Base-by-base conservation (phyloP, 2,329 filamentous ascomycete genomes). In the Diaporthe caulivora region DNA sequence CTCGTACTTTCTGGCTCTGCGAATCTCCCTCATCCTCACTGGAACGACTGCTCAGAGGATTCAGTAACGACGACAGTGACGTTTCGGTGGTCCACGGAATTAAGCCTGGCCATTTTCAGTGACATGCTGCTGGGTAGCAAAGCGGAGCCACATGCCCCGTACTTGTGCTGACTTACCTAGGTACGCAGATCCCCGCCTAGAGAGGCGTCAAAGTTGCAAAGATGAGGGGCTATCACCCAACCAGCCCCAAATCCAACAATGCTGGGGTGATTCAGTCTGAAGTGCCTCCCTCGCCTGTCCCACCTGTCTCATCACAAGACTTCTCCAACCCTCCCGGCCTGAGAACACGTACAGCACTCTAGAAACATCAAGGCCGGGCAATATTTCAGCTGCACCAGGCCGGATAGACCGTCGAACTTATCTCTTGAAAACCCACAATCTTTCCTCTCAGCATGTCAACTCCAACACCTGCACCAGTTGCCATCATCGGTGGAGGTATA, bases 401-500 rank as follows among this genome's bases (percentile, higher is more conserved):
- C 44, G n/a, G 7, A 18, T 15, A 62, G 21, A 42, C 47, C 26
- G 29, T 53, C 18, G 31, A 17, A 26, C n/a, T 51, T 10, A 29
- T 37, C 18, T 18, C 44, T 51, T 7, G 10, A 34, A 13, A 21
- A 6, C 2, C 47, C 55, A 62, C 3, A 29, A 24, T 24, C 13
- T 10, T 44, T 40, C 62, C 29, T 34, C 11, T 24, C 71, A 26
- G 2, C 18, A 71, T 71, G 69, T 54, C 69, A 44, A 53, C 40
- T 15, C 21, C 57, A 2, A 53, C 57, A 37, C 51, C 73, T 53
- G 67, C 62, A 54, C 80, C 84, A 17, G 79, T 85, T 69, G 91
- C 91, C 57, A 85, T 93, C 72, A 87, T 93, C 70, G 91, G 91
- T 49, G 88, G 88, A 75, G 91, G 90, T 78, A 89, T 92, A 77